A percentile compares a stretch with the other conserved stretches of the same genome.
phyloP scores from a whole-genome alignment of 805 yeast genomes.

The Saccharomycopsis sp. region DNA sequence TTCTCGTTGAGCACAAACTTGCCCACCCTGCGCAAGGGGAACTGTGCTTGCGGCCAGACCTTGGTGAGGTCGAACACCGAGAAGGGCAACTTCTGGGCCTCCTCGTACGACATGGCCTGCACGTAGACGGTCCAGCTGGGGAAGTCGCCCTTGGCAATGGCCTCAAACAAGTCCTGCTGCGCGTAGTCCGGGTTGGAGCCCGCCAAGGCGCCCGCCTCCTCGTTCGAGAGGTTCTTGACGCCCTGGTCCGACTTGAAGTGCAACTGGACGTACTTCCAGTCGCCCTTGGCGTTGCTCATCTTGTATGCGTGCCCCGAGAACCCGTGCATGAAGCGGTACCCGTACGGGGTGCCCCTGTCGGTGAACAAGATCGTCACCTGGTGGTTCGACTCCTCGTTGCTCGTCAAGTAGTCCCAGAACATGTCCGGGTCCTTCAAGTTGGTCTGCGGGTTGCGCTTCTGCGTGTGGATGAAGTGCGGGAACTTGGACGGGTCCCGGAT shows the following conservation, averaged over 20 bases:
- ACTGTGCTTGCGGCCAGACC: conserved; percentile 84
- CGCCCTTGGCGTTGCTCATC: conserved; percentile 70
- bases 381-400: conserved; percentile 68
- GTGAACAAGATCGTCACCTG: conserved; percentile 68
- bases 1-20: conserved; percentile 72
- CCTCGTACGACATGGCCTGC: conserved; percentile 80
- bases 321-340: conserved; percentile 74
- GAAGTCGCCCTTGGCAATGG: conserved; percentile 67
- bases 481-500: conserved; percentile 77
- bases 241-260: conserved; percentile 68
- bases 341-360: conserved; percentile 78
- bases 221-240: conserved; percentile 44
- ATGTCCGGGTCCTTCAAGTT: conserved; percentile 72
- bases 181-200: conserved; percentile 81
- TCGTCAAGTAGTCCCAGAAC: conserved; percentile 79
- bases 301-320: conserved; percentile 81
- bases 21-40: conserved; percentile 84
- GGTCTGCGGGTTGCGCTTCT: conserved; percentile 63
- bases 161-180: conserved; percentile 71
- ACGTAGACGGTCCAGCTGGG: conserved; percentile 85
- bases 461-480: conserved; percentile 85
- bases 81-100: conserved; percentile 68
- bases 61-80: conserved; percentile 87
- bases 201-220: conserved; percentile 59
- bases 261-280: conserved; percentile 73